Evolutionary conservation across 306 rosid genomes (phyloP).

Genomic region (Clitoria ternatea): DNA sequence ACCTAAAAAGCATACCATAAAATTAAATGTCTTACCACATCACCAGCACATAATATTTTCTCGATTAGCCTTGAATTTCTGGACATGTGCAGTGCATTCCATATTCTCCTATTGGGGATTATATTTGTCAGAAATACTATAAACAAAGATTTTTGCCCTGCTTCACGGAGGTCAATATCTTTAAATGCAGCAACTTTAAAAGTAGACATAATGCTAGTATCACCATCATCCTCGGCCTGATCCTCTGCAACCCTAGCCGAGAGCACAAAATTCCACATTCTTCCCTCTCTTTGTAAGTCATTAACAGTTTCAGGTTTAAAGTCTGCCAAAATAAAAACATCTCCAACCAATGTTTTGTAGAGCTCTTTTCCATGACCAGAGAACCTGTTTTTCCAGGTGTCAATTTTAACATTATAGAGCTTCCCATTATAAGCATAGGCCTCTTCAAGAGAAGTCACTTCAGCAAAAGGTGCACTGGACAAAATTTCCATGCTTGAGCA

Average conservation of each 20-base stretch:
- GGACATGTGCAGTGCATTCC: constrained; percentile 51
- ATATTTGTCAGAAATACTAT: constrained; percentile 49
- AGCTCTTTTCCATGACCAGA: constrained; percentile 47
- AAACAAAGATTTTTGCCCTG: constrained; percentile 27
- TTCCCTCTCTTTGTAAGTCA: constrained; percentile 51
- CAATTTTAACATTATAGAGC: constrained; percentile 37
- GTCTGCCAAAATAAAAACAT: constrained; percentile 55
- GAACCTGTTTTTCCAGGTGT: constrained; percentile 50
- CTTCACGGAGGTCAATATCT: constrained; percentile 23
- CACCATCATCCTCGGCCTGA: constrained; percentile 21
- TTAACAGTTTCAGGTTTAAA: constrained; percentile 43
- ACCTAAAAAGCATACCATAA: neutral
- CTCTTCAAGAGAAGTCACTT: constrained; percentile 36
- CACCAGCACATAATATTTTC: constrained; percentile 32
- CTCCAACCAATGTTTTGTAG: constrained; percentile 62
- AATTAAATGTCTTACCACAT: constrained; percentile 39
- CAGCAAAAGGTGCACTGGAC: constrained; percentile 43
- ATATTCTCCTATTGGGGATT: constrained; percentile 43
- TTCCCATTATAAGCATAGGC: neutral
- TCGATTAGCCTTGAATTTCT: constrained; percentile 30
- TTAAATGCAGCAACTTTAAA: constrained; percentile 45
- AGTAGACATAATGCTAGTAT: constrained; percentile 14
- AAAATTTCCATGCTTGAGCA: constrained; percentile 51
- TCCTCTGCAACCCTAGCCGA: constrained; percentile 39
- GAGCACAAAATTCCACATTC: constrained; percentile 45